These are phyloP conservation scores for Jacaranda mimosifolia DNA, from an alignment of 257 asterid genomes.

Conservation along the genomic window DNA sequence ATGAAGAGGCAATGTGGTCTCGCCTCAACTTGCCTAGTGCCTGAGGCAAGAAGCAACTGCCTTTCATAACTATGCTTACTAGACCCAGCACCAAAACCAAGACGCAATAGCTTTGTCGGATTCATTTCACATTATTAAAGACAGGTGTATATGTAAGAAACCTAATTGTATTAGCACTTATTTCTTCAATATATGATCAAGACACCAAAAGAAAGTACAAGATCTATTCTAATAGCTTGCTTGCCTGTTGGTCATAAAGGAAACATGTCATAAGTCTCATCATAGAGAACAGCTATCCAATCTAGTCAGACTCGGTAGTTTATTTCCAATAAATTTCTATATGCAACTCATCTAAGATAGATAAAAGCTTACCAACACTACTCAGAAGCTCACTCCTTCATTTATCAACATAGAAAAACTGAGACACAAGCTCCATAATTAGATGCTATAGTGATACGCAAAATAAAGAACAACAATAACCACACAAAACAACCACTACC, in stretches of 20 bases:
- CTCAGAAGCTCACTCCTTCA: not conserved
- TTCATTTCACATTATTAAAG: not conserved
- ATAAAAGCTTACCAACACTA: not conserved
- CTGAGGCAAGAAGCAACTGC: too few relatives aligned
- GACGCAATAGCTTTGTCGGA: not conserved
- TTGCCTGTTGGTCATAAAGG: not conserved
- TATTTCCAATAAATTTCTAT: not conserved
- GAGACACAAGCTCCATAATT: not conserved
- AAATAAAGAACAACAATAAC: not conserved
- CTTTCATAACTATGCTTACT: too few relatives aligned
- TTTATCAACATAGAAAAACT: constrained; percentile 1
- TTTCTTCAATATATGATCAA: constrained; percentile 4
- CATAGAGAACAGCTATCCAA: not conserved
- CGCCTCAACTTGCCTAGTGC: too few relatives aligned
- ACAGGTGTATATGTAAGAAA: not conserved
- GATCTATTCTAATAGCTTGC: not conserved
- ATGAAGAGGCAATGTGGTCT: too few relatives aligned
- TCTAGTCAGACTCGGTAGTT: not conserved
- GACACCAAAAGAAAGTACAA: not conserved
- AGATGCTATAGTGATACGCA: not conserved
- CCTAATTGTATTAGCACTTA: not conserved
- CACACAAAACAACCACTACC: constrained; percentile 2
- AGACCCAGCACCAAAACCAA: not conserved
- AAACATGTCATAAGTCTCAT: not conserved
- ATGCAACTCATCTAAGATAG: not conserved